A percentile compares a stretch with the other conserved stretches of the same genome.
phyloP scores from a whole-genome alignment of 208 protist species.

The Jaenimonas drosophilae region DNA sequence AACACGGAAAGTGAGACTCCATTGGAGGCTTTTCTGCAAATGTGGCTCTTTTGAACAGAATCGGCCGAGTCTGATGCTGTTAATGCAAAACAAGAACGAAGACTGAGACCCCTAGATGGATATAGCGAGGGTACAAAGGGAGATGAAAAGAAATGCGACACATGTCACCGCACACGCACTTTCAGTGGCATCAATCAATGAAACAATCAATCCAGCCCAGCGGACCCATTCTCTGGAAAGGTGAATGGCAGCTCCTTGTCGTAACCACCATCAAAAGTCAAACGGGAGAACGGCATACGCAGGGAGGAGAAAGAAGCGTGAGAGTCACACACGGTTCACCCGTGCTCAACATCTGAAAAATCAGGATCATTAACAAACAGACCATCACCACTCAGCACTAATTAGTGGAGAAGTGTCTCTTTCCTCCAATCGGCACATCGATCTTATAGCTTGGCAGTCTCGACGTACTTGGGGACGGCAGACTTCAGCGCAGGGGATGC shows the following conservation, averaged over 20 bases:
- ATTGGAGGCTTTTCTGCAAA: neutral
- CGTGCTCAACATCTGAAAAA: no score
- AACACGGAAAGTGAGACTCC: constrained; percentile 2
- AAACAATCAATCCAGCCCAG: constrained; percentile 10
- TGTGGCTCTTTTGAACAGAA: neutral
- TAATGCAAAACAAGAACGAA: constrained; percentile 4
- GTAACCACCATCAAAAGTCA: neutral
- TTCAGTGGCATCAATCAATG: no score
- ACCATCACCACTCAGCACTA: no score
- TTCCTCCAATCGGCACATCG: no score
- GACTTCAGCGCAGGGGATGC: constrained; percentile 62
- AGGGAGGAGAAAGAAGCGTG: neutral
- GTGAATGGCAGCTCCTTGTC: neutral
- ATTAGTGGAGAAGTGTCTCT: no score
- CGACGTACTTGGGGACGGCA: constrained; percentile 75
- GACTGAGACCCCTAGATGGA: constrained; percentile 7
- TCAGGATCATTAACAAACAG: no score
- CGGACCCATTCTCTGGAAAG: constrained; percentile 4
- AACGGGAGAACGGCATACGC: neutral
- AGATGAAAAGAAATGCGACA: constrained; percentile 17
- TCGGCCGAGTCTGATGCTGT: neutral
- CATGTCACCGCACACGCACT: no score
- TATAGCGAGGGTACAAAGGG: constrained; percentile 2
- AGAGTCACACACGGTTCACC: neutral
- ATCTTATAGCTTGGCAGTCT: constrained; percentile 28